Percentiles rank a stretch among this genome's conserved stretches.
These are phyloP conservation scores for Coniochaeta prunicola DNA, from an alignment of 2,329 filamentous ascomycete genomes.

Conservation along the genomic window DNA sequence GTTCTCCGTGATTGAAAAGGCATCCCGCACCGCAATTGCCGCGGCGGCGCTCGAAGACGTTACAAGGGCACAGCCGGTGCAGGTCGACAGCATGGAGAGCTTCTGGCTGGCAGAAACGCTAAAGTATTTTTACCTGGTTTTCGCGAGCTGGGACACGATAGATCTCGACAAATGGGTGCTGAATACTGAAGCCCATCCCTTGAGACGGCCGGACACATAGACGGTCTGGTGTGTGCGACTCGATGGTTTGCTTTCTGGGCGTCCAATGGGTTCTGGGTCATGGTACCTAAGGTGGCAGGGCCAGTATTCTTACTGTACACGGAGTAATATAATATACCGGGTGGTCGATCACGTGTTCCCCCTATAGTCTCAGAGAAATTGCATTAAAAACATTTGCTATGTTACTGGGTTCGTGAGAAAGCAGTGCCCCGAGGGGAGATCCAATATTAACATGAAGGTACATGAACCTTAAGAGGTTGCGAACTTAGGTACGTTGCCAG, in stretches of 20 bases:
- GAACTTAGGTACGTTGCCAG: too few species aligned
- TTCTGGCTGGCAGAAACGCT: constrained; percentile 67
- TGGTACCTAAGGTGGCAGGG: too few species aligned
- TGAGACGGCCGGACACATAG: constrained; percentile 23
- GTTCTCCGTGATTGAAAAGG: constrained; percentile 56
- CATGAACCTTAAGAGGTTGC: too few species aligned
- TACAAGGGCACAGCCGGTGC: constrained; percentile 30
- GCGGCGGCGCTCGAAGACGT: constrained; percentile 63
- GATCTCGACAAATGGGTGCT: constrained; percentile 57
- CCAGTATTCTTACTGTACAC: too few species aligned
- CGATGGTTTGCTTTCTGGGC: neutral
- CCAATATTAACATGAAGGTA: too few species aligned
- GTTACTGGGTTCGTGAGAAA: neutral
- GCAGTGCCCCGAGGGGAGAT: too few species aligned
- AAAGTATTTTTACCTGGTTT: constrained; percentile 61
- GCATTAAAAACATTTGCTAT: neutral
- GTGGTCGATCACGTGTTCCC: neutral
- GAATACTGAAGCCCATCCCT: constrained; percentile 49
- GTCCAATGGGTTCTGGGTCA: neutral
- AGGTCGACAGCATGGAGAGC: constrained; percentile 62
- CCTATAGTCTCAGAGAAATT: neutral
- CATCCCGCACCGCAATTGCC: constrained; percentile 55
- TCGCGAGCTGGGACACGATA: constrained; percentile 49
- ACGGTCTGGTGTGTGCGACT: neutral
- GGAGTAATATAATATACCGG: neutral